Base-by-base conservation (phyloP, 768 basidiomycete species). In the Crassisporium funariophilum region DNA sequence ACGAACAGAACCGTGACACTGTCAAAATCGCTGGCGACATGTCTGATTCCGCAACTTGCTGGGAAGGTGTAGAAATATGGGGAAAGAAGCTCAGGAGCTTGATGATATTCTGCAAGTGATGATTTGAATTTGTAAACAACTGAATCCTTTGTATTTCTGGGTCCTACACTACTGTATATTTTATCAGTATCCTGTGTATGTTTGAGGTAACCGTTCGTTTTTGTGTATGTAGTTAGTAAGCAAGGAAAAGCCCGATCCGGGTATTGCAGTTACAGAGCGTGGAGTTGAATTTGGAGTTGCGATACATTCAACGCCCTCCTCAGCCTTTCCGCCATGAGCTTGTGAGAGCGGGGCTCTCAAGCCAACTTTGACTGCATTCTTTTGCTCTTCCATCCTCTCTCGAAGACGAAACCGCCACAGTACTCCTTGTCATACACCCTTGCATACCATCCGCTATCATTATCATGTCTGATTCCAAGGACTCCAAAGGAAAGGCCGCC, bases 261-360 rank as follows among this genome's bases (percentile, higher is more conserved):
- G 48, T 47, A 50, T 50, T 41, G 51, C 43, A 38, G 15, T 15
- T 15, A 33, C 31, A 33, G 31, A 33, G 49, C 35, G 33, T 35
- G 36, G 47, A 29, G 27, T 29, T 53, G 47, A 48, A 53, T 45
- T 53, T 47, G 49, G 24, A n/a, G 17, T 23, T 36, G 29, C 5
- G 21, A 35, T 52, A 56, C 46, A 39, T 50, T 44, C 53, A 15
- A 46, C 45, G 42, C 34, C 47, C 47, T 54, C 54, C 38, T 46
- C 53, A 50, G 44, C 41, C 47, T 44, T 40, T 25, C 50, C 38
- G 57, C 53, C 17, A 69, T 71, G 68, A 63, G 56, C 60, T 50
- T 66, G 55, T 71, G 67, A 73, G 67, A 68, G 65, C 64, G 56
- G 62, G 62, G 60, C 65, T 65, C 61, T 61, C 59, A 35, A 37